Conservation (phyloP, 2,329 filamentous ascomycete species). For the Rhinocladiella similis region DNA sequence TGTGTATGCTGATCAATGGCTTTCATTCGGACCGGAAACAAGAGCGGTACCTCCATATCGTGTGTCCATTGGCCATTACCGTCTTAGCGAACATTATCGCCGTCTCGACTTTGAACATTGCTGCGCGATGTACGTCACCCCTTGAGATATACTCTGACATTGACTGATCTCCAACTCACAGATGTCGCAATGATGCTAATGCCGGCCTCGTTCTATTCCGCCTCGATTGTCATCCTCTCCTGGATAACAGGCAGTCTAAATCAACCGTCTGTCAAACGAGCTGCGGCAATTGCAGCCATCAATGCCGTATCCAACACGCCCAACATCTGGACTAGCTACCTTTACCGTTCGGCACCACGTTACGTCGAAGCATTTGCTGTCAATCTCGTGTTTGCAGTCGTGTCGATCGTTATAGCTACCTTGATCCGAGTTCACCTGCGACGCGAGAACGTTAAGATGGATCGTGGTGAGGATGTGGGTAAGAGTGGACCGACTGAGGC, state of each 20-base stretch:
- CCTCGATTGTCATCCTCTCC: constrained; percentile 63
- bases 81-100: constrained; percentile 68
- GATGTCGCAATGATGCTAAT: constrained; percentile 72
- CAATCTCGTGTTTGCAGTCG: constrained; percentile 24
- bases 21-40: constrained; percentile 71
- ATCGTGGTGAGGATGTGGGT: constrained; percentile 25
- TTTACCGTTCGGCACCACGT: constrained; percentile 30
- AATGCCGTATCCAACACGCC: constrained; percentile 67
- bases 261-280: constrained; percentile 72
- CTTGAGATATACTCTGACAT: neutral
- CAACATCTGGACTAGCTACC: constrained; percentile 30
- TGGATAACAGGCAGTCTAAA: constrained; percentile 78
- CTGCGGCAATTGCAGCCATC: constrained; percentile 71
- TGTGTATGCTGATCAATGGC: constrained; percentile 64
- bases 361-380: constrained; percentile 30
- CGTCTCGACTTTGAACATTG: constrained; percentile 60
- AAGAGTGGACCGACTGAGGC: constrained; percentile 29
- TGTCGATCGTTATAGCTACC: constrained; percentile 28
- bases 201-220: constrained; percentile 43
- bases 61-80: constrained; percentile 60
- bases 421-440: constrained; percentile 26
- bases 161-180: neutral
- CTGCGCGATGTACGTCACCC: constrained; percentile 51
- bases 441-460: constrained; percentile 29
- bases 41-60: constrained; percentile 69